Base-by-base conservation (phyloP, 108 stramenopile genomes). In the Nitzschia putrida region DNA sequence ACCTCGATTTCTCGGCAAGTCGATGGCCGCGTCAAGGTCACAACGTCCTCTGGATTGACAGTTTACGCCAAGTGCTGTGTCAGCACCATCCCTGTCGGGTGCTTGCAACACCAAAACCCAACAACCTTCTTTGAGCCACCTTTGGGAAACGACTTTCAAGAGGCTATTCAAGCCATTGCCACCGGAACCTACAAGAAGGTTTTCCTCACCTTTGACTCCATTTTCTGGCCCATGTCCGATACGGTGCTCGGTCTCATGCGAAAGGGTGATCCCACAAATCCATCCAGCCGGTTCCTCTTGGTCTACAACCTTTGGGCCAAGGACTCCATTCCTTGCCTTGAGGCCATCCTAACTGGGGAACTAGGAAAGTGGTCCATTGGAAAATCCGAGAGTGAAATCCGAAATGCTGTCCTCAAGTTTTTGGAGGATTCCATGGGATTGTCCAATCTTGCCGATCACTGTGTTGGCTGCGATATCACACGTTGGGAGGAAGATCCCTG, bases 171-270 rank as follows among this genome's bases (percentile, higher is more conserved):
- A 2, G 53, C 57, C 7, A 43, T 82, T 26, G 43, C 61, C 20
- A 63, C 83, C 38, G 86, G 86, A 50, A 16, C 44, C 0, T 87
- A 87, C 70, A 87, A 84, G 53, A 87, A 87, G 44, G 86, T 87
- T 13, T 78, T 84, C 47, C 53, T 87, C 2, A 82, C 81, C 0
- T 87, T 87, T 78, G 80, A 82, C 34, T 24, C 21, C 45, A 79
- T 86, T 37, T 86, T 83, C 56, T 86, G 85, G 85, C 80, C 85
- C 23, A 69, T 20, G 22, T 55, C 82, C 21, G 53, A 60, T 10
- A 64, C 81, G 0, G 67, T 87, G 20, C 39, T 87, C 55, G 86
- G 86, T n/a, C 66, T 86, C 42, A 54, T 86, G n/a, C 61, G 73
- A 34, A 34, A 34, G 29, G 47, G 41, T 23, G 45, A 65, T 26